Conservation (phyloP, 495 filamentous ascomycete genomes). For the Schizothecium vesticola region DNA sequence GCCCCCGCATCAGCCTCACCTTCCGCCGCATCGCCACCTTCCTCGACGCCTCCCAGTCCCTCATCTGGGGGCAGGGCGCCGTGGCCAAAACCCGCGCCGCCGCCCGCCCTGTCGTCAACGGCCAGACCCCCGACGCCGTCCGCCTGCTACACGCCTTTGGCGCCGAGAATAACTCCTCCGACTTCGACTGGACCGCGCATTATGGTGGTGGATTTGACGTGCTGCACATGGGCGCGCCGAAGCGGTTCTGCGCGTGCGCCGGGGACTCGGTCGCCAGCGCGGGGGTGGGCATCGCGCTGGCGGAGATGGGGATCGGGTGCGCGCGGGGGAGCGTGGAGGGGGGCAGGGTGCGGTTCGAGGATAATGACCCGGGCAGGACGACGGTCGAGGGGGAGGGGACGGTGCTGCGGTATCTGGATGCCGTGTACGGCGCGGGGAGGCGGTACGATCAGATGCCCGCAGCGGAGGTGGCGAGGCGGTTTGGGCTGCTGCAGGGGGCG, state of each 20-base stretch:
- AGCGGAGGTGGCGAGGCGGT: slow-evolving; percentile 32
- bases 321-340: slow-evolving; percentile 41
- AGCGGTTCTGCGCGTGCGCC: slow-evolving; percentile 49
- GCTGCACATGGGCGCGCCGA: slow-evolving; percentile 58
- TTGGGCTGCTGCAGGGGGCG: slow-evolving; percentile 34
- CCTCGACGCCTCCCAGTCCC: slow-evolving; percentile 51
- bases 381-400: slow-evolving; percentile 42
- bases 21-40: slow-evolving; percentile 90
- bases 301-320: slow-evolving; percentile 55
- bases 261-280: slow-evolving; percentile 50
- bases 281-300: slow-evolving; percentile 52
- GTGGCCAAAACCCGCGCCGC: slow-evolving; percentile 53
- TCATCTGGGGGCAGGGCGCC: slow-evolving; percentile 93
- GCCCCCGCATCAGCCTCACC: slow-evolving; percentile 84
- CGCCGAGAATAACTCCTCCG: slow-evolving; percentile 66
- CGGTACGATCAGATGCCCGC: slow-evolving; percentile 27
- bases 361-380: slow-evolving; percentile 46
- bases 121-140: slow-evolving; percentile 59
- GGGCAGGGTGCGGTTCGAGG: slow-evolving; percentile 46
- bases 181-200: slow-evolving; percentile 70
- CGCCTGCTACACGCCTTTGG: slow-evolving; percentile 74
- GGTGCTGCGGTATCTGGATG: slow-evolving; percentile 53
- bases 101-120: slow-evolving; percentile 63
- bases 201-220: slow-evolving; percentile 89
- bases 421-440: slow-evolving; percentile 34